A percentile compares a stretch with the other conserved stretches of the same genome.
Conservation (phyloP, 2,329 filamentous ascomycete species). For the Scleromitrula shiraiana region DNA sequence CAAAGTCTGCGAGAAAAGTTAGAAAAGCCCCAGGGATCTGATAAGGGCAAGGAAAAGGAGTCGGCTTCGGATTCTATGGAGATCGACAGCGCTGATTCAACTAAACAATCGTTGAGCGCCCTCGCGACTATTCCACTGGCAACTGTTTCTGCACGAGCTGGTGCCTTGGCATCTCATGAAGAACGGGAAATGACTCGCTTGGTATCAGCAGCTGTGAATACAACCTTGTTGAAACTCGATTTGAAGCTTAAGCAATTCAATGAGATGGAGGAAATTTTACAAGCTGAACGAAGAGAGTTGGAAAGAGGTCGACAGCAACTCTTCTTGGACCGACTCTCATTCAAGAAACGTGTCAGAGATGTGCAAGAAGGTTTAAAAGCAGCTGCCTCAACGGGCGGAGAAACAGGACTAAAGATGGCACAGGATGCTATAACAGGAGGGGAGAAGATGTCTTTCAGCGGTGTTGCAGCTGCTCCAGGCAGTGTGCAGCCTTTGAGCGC, state of each 20-base stretch:
- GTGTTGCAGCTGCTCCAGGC: slow-evolving; percentile 33
- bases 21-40: slow-evolving; percentile 48
- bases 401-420: slow-evolving; percentile 30
- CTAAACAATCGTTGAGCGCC: slow-evolving; percentile 38
- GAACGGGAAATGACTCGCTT: slow-evolving; percentile 94
- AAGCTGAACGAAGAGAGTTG: slow-evolving; percentile 85
- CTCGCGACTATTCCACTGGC: slow-evolving; percentile 76
- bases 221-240: slow-evolving; percentile 92
- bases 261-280: slow-evolving; percentile 87
- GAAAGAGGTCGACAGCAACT: slow-evolving; percentile 88
- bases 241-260: slow-evolving; percentile 93
- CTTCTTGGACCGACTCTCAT: slow-evolving; percentile 83
- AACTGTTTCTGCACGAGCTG: slow-evolving; percentile 75
- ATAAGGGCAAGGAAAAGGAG: slow-evolving; percentile 50
- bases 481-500: slow-evolving; percentile 47
- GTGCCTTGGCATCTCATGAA: slow-evolving; percentile 87
- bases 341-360: slow-evolving; percentile 79
- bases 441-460: slow-evolving; percentile 47
- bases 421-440: slow-evolving; percentile 27
- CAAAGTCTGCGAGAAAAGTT: slow-evolving; percentile 71
- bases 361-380: slow-evolving; percentile 67
- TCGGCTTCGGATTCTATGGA: slow-evolving; percentile 52
- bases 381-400: slow-evolving; percentile 33
- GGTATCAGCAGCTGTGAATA: slow-evolving; percentile 84
- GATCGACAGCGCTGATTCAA: slow-evolving; percentile 48